Percentiles rank a stretch among this genome's conserved stretches.
Conservation (phyloP, 768 basidiomycete genomes). For the Boletus tylopilopsis region DNA sequence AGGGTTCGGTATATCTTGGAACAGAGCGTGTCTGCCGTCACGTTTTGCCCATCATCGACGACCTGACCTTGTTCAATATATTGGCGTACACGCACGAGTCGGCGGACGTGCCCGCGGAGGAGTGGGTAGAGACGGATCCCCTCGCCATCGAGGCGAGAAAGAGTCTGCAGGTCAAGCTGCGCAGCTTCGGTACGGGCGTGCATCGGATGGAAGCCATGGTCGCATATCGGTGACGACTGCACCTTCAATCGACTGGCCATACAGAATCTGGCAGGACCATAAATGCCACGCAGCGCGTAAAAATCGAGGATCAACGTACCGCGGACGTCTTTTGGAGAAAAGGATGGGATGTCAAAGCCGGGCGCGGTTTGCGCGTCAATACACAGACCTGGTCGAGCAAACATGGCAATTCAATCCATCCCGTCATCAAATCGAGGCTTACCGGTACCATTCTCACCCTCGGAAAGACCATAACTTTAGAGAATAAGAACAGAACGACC, state of each 20-base stretch:
- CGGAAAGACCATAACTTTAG: slow-evolving; percentile 79
- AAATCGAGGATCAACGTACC: slow-evolving; percentile 37
- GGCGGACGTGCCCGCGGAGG: slow-evolving; percentile 85
- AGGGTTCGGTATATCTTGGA: slow-evolving; percentile 98
- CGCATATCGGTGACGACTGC: slow-evolving; percentile 91
- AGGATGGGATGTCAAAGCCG: slow-evolving; percentile 63
- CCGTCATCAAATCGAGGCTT: too few species aligned
- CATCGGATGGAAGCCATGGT: slow-evolving; percentile 98
- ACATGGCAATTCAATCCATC: neutral
- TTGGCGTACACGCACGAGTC: slow-evolving; percentile 92
- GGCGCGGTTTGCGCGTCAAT: slow-evolving; percentile 84
- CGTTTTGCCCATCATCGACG: slow-evolving; percentile 95
- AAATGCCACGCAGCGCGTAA: neutral
- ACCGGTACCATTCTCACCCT: slow-evolving; percentile 89
- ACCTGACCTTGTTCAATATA: slow-evolving; percentile 96
- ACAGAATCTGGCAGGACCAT: slow-evolving; percentile 51
- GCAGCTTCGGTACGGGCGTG: slow-evolving; percentile 97
- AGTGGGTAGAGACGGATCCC: slow-evolving; percentile 96
- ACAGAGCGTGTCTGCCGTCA: slow-evolving; percentile 96
- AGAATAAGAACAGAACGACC: neutral
- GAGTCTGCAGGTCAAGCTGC: slow-evolving; percentile 89
- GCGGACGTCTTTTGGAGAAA: slow-evolving; percentile 62
- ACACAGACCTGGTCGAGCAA: slow-evolving; percentile 51
- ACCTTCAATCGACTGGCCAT: slow-evolving; percentile 88
- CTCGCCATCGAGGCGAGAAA: slow-evolving; percentile 90